Base-by-base conservation (phyloP, 2,329 filamentous ascomycete species). In the Phaeoacremonium minimum region DNA sequence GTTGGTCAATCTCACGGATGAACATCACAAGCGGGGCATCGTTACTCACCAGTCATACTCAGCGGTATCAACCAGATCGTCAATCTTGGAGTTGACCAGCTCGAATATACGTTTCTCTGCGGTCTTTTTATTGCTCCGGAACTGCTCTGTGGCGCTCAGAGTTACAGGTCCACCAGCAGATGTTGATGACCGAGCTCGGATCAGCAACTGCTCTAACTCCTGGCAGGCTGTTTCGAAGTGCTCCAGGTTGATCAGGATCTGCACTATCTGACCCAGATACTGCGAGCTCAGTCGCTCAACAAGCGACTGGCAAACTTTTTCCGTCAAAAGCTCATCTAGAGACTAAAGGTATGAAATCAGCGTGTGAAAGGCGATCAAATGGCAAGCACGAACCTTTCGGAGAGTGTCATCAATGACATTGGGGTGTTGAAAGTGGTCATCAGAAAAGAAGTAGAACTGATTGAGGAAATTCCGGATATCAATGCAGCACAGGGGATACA, bases 51-150 rank as follows among this genome's bases (percentile, higher is more conserved):
- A 98, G 58, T 97, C 88, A 56, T 98, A 98, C 62, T 98, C 93
- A 19, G 93, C 91, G 0, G 90, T 97, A 51, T 96, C 91, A 37
- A 98, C 86, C 9, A 98, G 75, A 56, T 98, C 93, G 54, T 97
- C 91, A 50, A 98, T 97, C 67, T 98, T 98, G 39, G 87, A 94
- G 64, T 98, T 97, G 45, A 98, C 93, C 1, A 98, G 76, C 63
- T 98, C 94, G 55, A 98, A 98, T 40, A 98, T 97, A 20, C 94
- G 85, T 64, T 96, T 95, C 56, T 96, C 91, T 0, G 93, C 93
- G 2, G 85, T 89, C 66, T 97, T 96, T 64, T 96, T 96, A 56
- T 95, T 90, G 51, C 76, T 82, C 28, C 81, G 76, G 60, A 98
- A 98, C 41, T 87, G 78, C 46, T 88, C 84, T 0, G 93, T 97